Percentiles rank a stretch among this genome's conserved stretches.
Conservation (phyloP, 768 basidiomycete genomes). For the Gautieria morchelliformis region DNA sequence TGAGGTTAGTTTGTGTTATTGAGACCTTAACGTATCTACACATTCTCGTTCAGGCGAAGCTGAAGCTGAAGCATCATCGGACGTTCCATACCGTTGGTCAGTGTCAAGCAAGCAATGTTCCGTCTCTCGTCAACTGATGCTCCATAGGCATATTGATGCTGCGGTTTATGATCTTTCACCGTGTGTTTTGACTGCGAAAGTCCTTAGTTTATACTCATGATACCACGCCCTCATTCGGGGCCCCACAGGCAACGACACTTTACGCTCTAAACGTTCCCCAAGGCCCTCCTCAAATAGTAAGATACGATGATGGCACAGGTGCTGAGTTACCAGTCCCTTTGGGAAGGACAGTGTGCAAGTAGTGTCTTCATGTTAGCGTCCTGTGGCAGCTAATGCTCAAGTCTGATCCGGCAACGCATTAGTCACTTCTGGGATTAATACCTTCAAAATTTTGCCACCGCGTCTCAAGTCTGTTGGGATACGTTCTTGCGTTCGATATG, state of each 20-base stretch:
- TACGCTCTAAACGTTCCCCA: slow-evolving; percentile 68
- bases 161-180: slow-evolving; percentile 70
- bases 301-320: slow-evolving; percentile 83
- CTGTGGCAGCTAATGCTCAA: too few species aligned
- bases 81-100: slow-evolving; percentile 82
- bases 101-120: slow-evolving; percentile 3
- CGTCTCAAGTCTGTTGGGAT: slow-evolving; percentile 76
- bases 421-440: slow-evolving; percentile 56
- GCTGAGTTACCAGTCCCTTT: slow-evolving; percentile 76
- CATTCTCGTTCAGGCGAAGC: slow-evolving; percentile 33
- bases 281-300: slow-evolving; percentile 50
- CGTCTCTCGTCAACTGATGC: neutral
- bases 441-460: slow-evolving; percentile 70
- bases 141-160: slow-evolving; percentile 67
- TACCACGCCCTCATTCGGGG: too few species aligned
- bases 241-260: slow-evolving; percentile 74
- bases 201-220: neutral
- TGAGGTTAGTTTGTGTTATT: slow-evolving; percentile 22
- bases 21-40: neutral
- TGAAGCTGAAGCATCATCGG: slow-evolving; percentile 80
- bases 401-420: neutral
- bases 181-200: neutral
- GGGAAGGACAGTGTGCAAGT: slow-evolving; percentile 75
- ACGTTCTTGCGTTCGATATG: slow-evolving; percentile 63
- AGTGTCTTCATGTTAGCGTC: neutral